Evolutionary conservation across 495 filamentous ascomycete genomes (phyloP).

Genomic region (Melanomma pulvis-pyrius): DNA sequence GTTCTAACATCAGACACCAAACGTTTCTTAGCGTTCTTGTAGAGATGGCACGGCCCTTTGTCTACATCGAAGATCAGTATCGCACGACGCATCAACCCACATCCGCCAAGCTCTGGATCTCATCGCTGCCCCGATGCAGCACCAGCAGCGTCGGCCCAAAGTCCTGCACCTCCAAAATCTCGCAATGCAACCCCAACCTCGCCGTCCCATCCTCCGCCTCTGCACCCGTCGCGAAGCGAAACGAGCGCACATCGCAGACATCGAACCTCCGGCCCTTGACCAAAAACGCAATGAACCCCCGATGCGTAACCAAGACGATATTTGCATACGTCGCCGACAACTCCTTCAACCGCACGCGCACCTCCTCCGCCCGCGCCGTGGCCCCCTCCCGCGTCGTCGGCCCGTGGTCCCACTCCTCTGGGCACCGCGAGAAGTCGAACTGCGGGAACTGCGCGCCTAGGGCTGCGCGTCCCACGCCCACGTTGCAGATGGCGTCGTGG

Average conservation of each 20-base stretch:
- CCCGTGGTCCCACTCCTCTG: constrained; percentile 22
- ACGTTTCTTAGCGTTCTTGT: too few species aligned
- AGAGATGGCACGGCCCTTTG: too few species aligned
- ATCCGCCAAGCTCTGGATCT: background rate
- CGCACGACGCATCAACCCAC: background rate
- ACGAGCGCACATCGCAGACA: constrained; percentile 16
- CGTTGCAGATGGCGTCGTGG: constrained; percentile 26
- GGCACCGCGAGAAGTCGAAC: constrained; percentile 14
- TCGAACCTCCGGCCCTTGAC: constrained; percentile 14
- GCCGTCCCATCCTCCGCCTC: constrained; percentile 1
- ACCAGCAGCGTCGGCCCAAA: constrained; percentile 24
- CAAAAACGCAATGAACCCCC: constrained; percentile 20
- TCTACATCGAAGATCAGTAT: background rate
- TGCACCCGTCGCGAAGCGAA: constrained; percentile 8
- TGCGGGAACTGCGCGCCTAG: constrained; percentile 11
- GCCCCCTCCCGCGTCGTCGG: constrained; percentile 15
- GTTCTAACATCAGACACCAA: too few species aligned
- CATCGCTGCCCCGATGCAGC: background rate
- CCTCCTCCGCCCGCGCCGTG: constrained; percentile 9
- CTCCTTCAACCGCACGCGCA: constrained; percentile 8
- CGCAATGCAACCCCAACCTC: constrained; percentile 9
- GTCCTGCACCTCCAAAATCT: constrained; percentile 11
- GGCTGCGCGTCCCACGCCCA: constrained; percentile 7
- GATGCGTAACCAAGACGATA: constrained; percentile 17
- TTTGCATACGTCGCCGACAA: constrained; percentile 7